A percentile compares a stretch with the other conserved stretches of the same genome.
phyloP scores from a whole-genome alignment of 169 alveolate species.

The Hepatocystis sp. region DNA sequence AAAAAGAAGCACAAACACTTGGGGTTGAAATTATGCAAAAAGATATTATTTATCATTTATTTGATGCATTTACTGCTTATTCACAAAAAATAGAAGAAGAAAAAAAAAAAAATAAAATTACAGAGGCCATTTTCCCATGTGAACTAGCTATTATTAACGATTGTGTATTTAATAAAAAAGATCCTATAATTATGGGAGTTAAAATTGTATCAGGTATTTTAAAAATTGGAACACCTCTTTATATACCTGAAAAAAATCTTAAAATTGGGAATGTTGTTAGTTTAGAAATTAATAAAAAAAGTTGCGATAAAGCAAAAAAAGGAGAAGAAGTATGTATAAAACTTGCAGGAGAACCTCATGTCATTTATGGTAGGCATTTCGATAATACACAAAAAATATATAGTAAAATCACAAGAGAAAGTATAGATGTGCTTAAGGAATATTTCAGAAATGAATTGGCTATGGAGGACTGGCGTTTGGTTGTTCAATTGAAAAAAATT shows the following conservation, averaged over 20 bases:
- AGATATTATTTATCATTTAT: constrained; percentile 98
- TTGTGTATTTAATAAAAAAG: constrained; percentile 95
- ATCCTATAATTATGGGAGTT: constrained; percentile 98
- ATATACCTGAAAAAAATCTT: constrained; percentile 93
- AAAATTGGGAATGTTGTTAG: constrained; percentile 96
- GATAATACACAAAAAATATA: constrained; percentile 90
- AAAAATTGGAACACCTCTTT: constrained; percentile 96
- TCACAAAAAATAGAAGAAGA: constrained; percentile 93
- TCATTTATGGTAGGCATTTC: constrained; percentile 97
- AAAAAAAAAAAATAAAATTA: constrained; percentile 77
- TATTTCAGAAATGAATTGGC: constrained; percentile 95
- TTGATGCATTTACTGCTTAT: constrained; percentile 96
- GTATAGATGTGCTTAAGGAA: constrained; percentile 96
- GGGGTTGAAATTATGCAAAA: constrained; percentile 98
- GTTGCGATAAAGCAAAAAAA: constrained; percentile 93
- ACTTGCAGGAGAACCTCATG: constrained; percentile 91
- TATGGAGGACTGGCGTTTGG: constrained; percentile 96
- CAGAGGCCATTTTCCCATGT: constrained; percentile 97
- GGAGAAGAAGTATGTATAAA: constrained; percentile 93
- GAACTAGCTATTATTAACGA: constrained; percentile 93
- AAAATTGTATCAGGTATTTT: constrained; percentile 94
- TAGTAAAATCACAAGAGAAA: constrained; percentile 93
- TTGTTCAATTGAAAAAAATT: constrained; percentile 89
- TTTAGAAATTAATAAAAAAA: constrained; percentile 94
- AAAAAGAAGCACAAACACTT: constrained; percentile 96